Percentiles rank a stretch among this genome's conserved stretches.
Conservation (phyloP, 2,329 filamentous ascomycete species). For the Bimuria novae-zelandiae region DNA sequence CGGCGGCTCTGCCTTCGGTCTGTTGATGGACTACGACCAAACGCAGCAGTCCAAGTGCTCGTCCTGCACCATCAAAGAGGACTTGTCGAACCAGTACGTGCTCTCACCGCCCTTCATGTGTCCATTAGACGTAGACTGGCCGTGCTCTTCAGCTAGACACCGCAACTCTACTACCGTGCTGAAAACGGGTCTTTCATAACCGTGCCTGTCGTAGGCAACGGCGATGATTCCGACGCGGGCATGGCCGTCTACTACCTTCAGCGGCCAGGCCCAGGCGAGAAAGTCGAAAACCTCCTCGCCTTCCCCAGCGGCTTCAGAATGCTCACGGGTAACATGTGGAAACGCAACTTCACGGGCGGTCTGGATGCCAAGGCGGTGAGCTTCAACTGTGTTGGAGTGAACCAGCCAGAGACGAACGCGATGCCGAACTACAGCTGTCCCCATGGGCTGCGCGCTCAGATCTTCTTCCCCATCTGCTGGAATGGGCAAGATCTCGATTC, state of each 20-base stretch:
- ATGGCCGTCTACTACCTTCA: slow-evolving; percentile 75
- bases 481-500: slow-evolving; percentile 64
- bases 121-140: neutral
- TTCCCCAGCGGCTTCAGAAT: slow-evolving; percentile 77
- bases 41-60: neutral
- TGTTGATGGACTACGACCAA: neutral
- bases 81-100: neutral
- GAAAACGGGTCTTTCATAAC: slow-evolving; percentile 55
- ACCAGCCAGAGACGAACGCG: slow-evolving; percentile 51
- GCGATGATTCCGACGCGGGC: slow-evolving; percentile 52
- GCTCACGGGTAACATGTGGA: slow-evolving; percentile 67
- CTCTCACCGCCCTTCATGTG: too few relatives aligned
- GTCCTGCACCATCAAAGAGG: neutral
- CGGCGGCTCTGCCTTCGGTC: neutral
- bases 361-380: slow-evolving; percentile 55
- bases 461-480: slow-evolving; percentile 77
- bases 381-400: slow-evolving; percentile 56
- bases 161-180: slow-evolving; percentile 67
- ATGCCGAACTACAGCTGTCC: slow-evolving; percentile 72
- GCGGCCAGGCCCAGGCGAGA: slow-evolving; percentile 49
- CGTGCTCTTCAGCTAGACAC: slow-evolving; percentile 64
- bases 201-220: slow-evolving; percentile 63
- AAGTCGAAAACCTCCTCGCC: slow-evolving; percentile 66
- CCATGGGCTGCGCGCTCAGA: slow-evolving; percentile 64
- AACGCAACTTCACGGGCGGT: slow-evolving; percentile 57